Evolutionary conservation across 2,329 filamentous ascomycete genomes (phyloP).

Genomic region (Aspergillus spinulosporus): DNA sequence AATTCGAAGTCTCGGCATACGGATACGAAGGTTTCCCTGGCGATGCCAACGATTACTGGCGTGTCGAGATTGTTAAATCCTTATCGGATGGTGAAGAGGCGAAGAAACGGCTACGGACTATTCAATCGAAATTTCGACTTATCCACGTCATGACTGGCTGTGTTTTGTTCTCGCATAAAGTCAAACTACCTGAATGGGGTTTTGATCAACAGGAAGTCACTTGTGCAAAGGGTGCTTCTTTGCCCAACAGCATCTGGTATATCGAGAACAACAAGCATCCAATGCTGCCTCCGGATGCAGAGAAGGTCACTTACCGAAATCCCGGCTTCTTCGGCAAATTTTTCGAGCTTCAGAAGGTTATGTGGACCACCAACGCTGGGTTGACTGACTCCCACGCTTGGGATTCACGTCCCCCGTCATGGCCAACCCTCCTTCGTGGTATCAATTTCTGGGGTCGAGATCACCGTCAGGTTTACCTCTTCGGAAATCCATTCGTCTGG

Average conservation of each 20-base stretch:
- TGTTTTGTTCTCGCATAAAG: conserved; percentile 95
- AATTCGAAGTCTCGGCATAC: conserved; percentile 94
- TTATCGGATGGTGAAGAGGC: conserved; percentile 76
- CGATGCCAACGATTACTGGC: conserved; percentile 95
- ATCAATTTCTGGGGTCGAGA: conserved; percentile 99
- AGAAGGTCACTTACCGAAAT: conserved; percentile 93
- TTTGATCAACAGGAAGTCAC: conserved; percentile 99
- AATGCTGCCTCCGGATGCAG: conserved; percentile 68
- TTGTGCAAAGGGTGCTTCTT: conserved; percentile 83
- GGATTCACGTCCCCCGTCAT: conserved; percentile 92
- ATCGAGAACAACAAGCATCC: conserved; percentile 89
- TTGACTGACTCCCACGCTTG: conserved; percentile 95
- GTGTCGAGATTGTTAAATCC: conserved; percentile 89
- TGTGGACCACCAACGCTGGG: conserved; percentile 98
- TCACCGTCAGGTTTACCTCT: conserved; percentile 91
- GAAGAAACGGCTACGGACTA: conserved; percentile 84
- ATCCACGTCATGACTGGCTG: conserved; percentile 97
- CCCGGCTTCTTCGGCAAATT: conserved; percentile 98
- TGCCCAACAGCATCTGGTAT: conserved; percentile 98
- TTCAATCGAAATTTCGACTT: conserved; percentile 94
- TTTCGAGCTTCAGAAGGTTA: conserved; percentile 93
- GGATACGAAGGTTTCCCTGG: conserved; percentile 96
- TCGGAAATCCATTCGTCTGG: conserved; percentile 95
- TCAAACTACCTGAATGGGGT: conserved; percentile 97
- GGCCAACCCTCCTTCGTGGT: conserved; percentile 86